A percentile compares a stretch with the other conserved stretches of the same genome.
phyloP scores from a whole-genome alignment of 78 protist species.

The Dictyostelium purpureum region DNA sequence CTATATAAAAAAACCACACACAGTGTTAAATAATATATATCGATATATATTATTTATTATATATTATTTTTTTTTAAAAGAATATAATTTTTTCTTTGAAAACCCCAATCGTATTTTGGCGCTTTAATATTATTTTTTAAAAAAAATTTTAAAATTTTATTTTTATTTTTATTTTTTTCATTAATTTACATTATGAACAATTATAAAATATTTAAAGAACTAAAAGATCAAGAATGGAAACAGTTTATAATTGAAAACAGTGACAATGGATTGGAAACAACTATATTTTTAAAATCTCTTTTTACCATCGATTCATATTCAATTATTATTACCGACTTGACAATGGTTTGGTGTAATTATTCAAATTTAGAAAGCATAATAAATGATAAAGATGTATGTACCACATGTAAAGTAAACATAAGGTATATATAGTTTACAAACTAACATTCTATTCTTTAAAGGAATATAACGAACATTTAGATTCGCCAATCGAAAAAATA shows the following conservation, averaged over 20 bases:
- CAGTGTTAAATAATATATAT: too few species aligned
- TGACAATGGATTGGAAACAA: neutral
- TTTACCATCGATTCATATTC: neutral
- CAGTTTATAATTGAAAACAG: neutral
- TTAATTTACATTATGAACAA: too few species aligned
- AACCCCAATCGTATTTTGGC: too few species aligned
- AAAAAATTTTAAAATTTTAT: too few species aligned
- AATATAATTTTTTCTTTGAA: too few species aligned
- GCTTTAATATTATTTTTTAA: too few species aligned
- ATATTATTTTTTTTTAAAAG: too few species aligned
- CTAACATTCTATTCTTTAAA: neutral
- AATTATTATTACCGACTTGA: constrained; percentile 4
- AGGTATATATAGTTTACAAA: neutral
- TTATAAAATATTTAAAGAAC: neutral
- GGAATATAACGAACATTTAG: constrained; percentile 39
- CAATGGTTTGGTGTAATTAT: constrained; percentile 32
- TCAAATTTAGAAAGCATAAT: neutral
- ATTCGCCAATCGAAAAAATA: constrained; percentile 17
- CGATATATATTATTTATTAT: too few species aligned
- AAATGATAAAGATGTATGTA: constrained; percentile 35
- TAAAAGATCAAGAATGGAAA: constrained; percentile 5
- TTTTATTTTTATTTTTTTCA: too few species aligned
- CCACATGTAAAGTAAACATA: neutral
- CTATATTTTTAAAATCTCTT: constrained; percentile 3
- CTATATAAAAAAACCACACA: too few species aligned